Evolutionary conservation across 2,329 filamentous ascomycete species (phyloP), one percentile per base, ranked within the genome.

Genomic region (Plectosphaerella sp.): DNA sequence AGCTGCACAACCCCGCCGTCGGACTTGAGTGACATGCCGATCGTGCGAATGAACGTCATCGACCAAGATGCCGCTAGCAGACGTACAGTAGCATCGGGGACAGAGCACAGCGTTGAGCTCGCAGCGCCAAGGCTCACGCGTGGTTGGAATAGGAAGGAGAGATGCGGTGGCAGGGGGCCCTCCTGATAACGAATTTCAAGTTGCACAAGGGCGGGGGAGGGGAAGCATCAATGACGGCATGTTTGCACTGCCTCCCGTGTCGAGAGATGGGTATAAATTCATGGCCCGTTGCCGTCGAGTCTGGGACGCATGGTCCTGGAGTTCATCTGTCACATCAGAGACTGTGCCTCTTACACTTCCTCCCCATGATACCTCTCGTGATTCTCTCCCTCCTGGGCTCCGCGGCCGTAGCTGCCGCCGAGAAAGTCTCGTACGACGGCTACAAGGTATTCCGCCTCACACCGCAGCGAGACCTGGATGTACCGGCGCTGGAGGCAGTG

Each of bases 361-460:
- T n/a, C 12, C 22, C 22, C 3, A 57, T 56, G 55, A 57, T 51
- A 51, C 39, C 36, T 41, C 39, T 57, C 28, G 37, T 45, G 14
- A 47, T 41, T 33, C 37, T 57, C 14, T 52, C 51, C 33, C 18
- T 48, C 9, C 4, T 41, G n/a, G 33, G 54, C 16, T 28, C 51
- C 39, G 5, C 51, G n/a, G 54, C 49, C 33, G 39, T 39, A 15
- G 53, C 53, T 20, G 50, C 53, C 14, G 54, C 51, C 36, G 54
- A 49, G 45, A 42, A 43, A 28, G 63, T 71, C 10, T 69, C 68
- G 1, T 78, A 77, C 52, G 64, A 71, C 50, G 73, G 73, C 12
- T 72, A 71, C 63, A 73, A 74, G 57, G 73, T 73, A 24, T 68
- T 72, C 50, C 72, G 73, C 7, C 59, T 76, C 14, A 61, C 67